Base-by-base conservation (phyloP, 73 alveolate species). In the Paramecium tetraurelia region DNA sequence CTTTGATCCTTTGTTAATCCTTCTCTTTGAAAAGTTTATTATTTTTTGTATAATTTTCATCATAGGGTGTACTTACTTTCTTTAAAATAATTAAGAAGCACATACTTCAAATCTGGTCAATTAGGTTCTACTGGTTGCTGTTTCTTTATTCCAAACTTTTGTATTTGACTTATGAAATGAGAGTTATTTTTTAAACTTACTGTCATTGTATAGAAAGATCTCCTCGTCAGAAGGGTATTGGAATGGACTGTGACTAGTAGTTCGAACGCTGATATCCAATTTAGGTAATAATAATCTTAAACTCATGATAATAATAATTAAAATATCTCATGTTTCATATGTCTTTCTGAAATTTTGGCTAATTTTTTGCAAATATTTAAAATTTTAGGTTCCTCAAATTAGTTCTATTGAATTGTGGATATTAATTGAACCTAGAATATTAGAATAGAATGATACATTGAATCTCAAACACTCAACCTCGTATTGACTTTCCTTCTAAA, bases 101-200 rank as follows among this genome's bases (percentile, higher is more conserved):
- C 31, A 63, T 31, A 63, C 84, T 33, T 63, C 84, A 63, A 63
- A 63, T 33, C 84, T 63, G 31, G 84, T 63, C 29, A 63, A 63
- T 63, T 63, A 31, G 29, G 84, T 63, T 63, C 84, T 27, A 12
- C 84, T 33, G 9, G 84, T 27, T 22, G 84, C 46, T 0, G 84
- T 63, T 63, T 63, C 84, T 11, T 63, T 63, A 63, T 63, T 63
- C 84, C 84, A 63, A 63, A 63, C 84, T 63, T 63, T 63, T 63
- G 48, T 40, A 40, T 40, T 58, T 11, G 22, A 58, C 16, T 63
- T 63, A 27, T 63, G 84, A 63, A 63, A 63, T 22, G 84, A 63
- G 4, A 63, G 46, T n/a, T 63, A 33, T 63, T 63, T 63, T 53
- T 53, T 53, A 53, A 53, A 53, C 29, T 27, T 63, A 40, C 43